These are phyloP conservation scores for Camelina laxa DNA, from an alignment of 345 rosid genomes.

Conservation along the genomic window DNA sequence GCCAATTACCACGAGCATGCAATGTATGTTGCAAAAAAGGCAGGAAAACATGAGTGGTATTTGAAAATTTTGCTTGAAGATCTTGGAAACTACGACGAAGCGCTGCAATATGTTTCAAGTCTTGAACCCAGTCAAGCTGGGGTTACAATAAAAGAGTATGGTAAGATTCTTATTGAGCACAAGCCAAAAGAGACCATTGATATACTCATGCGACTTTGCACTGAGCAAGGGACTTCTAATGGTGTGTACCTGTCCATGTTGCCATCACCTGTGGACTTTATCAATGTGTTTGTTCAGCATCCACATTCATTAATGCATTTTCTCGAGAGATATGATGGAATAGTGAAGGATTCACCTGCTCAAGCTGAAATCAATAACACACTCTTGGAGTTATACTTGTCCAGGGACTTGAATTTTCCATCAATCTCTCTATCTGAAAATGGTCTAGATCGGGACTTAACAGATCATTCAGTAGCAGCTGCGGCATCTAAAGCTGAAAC, in stretches of 20 bases:
- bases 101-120: constrained; percentile 85
- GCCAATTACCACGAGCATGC: constrained; percentile 99
- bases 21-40: constrained; percentile 97
- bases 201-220: constrained; percentile 90
- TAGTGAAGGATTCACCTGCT: constrained; percentile 97
- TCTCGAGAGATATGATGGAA: constrained; percentile 77
- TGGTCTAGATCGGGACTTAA: constrained; percentile 54
- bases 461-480: constrained; percentile 50
- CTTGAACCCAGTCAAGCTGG: constrained; percentile 99
- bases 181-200: constrained; percentile 82
- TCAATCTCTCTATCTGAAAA: constrained; percentile 63
- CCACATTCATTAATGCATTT: constrained; percentile 85
- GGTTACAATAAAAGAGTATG: constrained; percentile 91
- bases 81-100: constrained; percentile 93
- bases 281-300: constrained; percentile 86
- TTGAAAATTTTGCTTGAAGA: constrained; percentile 92
- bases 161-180: constrained; percentile 94
- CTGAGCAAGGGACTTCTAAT: constrained; percentile 74
- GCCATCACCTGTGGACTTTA: constrained; percentile 98
- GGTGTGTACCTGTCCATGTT: constrained; percentile 75
- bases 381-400: constrained; percentile 86
- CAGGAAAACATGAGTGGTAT: constrained; percentile 96
- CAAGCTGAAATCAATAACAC: constrained; percentile 96
- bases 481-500: constrained; percentile 44
- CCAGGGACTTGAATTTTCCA: constrained; percentile 88